Evolutionary conservation across 208 protist species (phyloP), one percentile per base, ranked within the genome.

Genomic region (Trypanosoma conorhini): DNA sequence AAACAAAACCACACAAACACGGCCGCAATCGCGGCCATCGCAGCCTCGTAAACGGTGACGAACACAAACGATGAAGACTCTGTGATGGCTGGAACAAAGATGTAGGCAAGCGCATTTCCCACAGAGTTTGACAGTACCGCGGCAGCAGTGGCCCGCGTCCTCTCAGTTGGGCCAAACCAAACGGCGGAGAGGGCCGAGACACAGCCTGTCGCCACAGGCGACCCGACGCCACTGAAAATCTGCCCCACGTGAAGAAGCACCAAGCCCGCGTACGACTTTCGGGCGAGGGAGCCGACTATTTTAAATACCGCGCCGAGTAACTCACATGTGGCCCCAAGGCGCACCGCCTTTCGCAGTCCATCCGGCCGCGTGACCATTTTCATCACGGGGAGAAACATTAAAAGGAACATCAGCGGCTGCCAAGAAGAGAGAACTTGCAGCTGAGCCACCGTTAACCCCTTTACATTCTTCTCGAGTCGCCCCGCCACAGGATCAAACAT

Each of bases 401-500:
- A 58, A 46, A 95, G 70, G 67, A 92, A 95, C 40, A 93, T 79
- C 22, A 92, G 38, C 0, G 90, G 90, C 78, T 93, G 87, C 90
- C 90, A 95, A 21, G 87, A 92, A 3, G 85, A 89, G 31, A 95
- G 86, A 48, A 95, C 70, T 74, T 88, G 75, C 64, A 95, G 69
- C 67, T 88, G 72, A 22, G 48, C 58, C 75, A 67, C 80, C 22
- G 68, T 65, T 56, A 95, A 70, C 19, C 87, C 87, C n/a, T 81
- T 54, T 3, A 95, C 73, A 57, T 88, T 87, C 30, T 70, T 59
- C 74, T 92, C 81, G 26, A 93, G 79, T 79, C 80, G 86, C 30
- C 77, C 80, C 8, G 85, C 85, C 24, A 95, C 86, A 8, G 90
- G 90, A 76, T 93, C 90, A 76, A 95, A 95, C 87, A 93, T 91